Evolutionary conservation across 768 basidiomycete species (phyloP), one percentile per base, ranked within the genome.

Genomic region (Amanita inopinata): DNA sequence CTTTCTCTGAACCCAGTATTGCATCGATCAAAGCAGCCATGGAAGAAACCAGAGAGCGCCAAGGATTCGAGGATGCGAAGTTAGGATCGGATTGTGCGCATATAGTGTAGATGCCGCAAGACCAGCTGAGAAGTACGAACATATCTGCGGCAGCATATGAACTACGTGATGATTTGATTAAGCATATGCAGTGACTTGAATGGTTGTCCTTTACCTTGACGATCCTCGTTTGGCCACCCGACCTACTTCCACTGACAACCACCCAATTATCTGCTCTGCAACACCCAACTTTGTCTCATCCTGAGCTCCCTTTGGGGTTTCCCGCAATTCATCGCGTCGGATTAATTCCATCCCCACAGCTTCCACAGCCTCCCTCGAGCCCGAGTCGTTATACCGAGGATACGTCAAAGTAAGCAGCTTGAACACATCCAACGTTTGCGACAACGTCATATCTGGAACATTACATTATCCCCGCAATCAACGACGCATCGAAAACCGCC

Each of bases 81-180:
- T 67, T 56, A 1, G 65, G 60, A 40, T 74, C 66, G 27, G 61
- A 38, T 43, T 67, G 53, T 11, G 76, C 51, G 46, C 74, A 76
- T 4, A 67, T 62, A 4, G 69, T 58, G 53, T 83, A 85, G 19
- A 85, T 57, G 11, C 71, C 72, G 50, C 79, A 76, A 2, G 74
- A 62, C 87, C 86, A 89, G 53, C 68, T 76, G 31, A 87, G 62
- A 12, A 90, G 71, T 23, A 83, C 75, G 56, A 80, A 83, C 27
- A 78, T 50, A 43, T 83, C 74, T 5, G 75, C 61, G 8, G 79
- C 61, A 0, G 82, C 76, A 51, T 71, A 71, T 12, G 75, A 67
- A 51, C 76, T 73, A 44, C 31, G 50, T 31, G 30, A 39, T 38
- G 36, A 35, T 35, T 27, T 36, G 27, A 17, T 36, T 27, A 28